phyloP scores from a whole-genome alignment of 2,329 filamentous ascomycete species.

The Elsinoe batatas region DNA sequence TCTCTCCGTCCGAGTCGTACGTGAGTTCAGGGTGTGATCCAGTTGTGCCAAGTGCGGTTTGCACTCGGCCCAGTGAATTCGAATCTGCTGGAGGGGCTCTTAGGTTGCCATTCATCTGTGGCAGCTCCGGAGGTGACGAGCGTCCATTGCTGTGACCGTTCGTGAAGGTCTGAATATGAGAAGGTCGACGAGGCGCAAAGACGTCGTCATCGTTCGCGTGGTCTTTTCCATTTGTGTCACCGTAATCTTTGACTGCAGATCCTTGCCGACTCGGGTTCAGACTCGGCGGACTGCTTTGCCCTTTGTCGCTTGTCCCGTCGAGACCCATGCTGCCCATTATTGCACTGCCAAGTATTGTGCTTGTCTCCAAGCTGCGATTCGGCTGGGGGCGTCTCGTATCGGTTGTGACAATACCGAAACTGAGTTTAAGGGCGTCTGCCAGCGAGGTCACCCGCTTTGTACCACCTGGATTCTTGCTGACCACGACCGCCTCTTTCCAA shows the following conservation, averaged over 20 bases:
- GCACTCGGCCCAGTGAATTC: constrained; percentile 18
- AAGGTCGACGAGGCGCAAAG: constrained; percentile 4
- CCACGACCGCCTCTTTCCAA: constrained; percentile 88
- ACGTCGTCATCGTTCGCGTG: constrained; percentile 27
- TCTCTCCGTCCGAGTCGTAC: constrained; percentile 26
- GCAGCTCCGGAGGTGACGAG: background rate
- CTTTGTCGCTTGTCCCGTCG: constrained; percentile 1
- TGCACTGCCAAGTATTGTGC: constrained; percentile 56
- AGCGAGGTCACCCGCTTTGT: constrained; percentile 95
- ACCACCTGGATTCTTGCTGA: constrained; percentile 95
- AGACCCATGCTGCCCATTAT: constrained; percentile 10
- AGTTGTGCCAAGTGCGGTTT: constrained; percentile 22
- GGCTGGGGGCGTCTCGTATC: constrained; percentile 49
- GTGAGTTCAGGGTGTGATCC: constrained; percentile 15
- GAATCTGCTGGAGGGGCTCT: constrained; percentile 13
- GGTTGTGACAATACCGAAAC: constrained; percentile 92
- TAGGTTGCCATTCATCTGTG: background rate
- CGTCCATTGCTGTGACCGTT: background rate
- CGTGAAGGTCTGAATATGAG: background rate
- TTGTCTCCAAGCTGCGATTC: constrained; percentile 58
- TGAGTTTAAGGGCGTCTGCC: constrained; percentile 90
- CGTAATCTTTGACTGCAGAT: constrained; percentile 10
- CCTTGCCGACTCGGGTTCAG: background rate
- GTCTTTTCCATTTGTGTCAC: constrained; percentile 32
- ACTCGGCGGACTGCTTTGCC: background rate